Evolutionary conservation across 192 early-diverging fungal species (phyloP).

Genomic region (Backusella australiensis): DNA sequence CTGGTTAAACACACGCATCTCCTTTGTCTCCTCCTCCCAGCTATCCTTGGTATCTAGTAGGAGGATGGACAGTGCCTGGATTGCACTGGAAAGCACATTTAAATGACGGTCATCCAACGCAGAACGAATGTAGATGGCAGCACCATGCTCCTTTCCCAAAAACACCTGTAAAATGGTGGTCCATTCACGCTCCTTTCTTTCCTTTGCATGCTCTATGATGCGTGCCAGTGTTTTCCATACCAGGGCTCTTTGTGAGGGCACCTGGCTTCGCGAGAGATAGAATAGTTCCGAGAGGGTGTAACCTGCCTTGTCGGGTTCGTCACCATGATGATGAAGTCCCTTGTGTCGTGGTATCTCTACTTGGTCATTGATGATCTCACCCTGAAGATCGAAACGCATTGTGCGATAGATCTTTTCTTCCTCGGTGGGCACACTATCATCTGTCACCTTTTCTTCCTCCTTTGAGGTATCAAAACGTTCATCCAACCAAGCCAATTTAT

Average conservation of each 20-base stretch:
- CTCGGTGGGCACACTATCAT: neutral
- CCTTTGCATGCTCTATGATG: conserved; percentile 51
- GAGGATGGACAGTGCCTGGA: conserved; percentile 49
- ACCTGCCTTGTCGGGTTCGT: conserved; percentile 78
- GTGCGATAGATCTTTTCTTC: conserved; percentile 18
- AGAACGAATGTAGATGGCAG: conserved; percentile 54
- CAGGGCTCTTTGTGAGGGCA: conserved; percentile 75
- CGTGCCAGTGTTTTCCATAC: conserved; percentile 60
- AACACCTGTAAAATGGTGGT: conserved; percentile 6
- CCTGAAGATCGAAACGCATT: conserved; percentile 80
- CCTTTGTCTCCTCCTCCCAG: conserved; percentile 29
- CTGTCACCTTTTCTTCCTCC: conserved; percentile 20
- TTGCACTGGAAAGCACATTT: conserved; percentile 51
- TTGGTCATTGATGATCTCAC: conserved; percentile 58
- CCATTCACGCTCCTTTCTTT: neutral
- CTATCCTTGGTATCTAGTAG: conserved; percentile 19
- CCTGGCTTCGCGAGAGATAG: conserved; percentile 76
- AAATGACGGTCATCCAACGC: conserved; percentile 66
- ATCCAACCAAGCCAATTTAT: conserved; percentile 72
- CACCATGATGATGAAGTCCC: conserved; percentile 91
- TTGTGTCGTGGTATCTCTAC: conserved; percentile 53
- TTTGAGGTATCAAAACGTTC: conserved; percentile 9
- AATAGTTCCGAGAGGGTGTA: conserved; percentile 84
- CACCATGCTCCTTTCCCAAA: neutral
- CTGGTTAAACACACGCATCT: conserved; percentile 28